A percentile compares a stretch with the other conserved stretches of the same genome.
These are phyloP conservation scores for Fusarium pseudograminearum DNA, from an alignment of 2,329 filamentous ascomycete species.

Conservation along the genomic window DNA sequence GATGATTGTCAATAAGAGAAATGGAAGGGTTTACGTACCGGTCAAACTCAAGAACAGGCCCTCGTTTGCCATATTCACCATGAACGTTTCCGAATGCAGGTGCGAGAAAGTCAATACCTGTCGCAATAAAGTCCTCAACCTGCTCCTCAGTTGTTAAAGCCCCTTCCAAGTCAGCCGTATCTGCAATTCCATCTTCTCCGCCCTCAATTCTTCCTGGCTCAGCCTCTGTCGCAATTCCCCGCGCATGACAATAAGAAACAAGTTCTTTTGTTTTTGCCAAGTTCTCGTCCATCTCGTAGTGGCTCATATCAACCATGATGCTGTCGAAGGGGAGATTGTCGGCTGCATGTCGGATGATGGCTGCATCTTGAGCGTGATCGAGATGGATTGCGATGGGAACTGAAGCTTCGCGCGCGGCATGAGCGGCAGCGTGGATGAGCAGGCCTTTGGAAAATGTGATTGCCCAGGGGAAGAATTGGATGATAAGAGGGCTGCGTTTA, in stretches of 20 bases:
- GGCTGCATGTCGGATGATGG: slow-evolving; percentile 69
- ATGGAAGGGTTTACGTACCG: slow-evolving; percentile 1
- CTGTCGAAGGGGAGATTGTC: slow-evolving; percentile 21
- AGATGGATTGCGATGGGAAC: slow-evolving; percentile 73
- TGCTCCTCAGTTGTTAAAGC: slow-evolving; percentile 75
- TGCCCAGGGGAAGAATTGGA: slow-evolving; percentile 80
- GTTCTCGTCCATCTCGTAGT: not conserved
- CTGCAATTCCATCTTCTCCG: slow-evolving; percentile 77
- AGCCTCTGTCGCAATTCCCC: slow-evolving; percentile 75
- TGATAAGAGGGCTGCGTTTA: slow-evolving; percentile 73
- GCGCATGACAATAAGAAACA: slow-evolving; percentile 66
- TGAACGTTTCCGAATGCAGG: slow-evolving; percentile 84
- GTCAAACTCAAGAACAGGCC: slow-evolving; percentile 51
- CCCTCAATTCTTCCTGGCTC: slow-evolving; percentile 60
- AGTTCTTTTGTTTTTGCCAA: not conserved
- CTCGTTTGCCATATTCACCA: slow-evolving; percentile 76
- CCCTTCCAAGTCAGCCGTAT: slow-evolving; percentile 62
- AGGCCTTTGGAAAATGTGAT: slow-evolving; percentile 69
- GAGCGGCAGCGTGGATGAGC: slow-evolving; percentile 66
- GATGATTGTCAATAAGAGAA: fast-evolving
- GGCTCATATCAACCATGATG: slow-evolving; percentile 3
- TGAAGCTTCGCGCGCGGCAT: slow-evolving; percentile 63
- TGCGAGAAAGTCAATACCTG: slow-evolving; percentile 79
- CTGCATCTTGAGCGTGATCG: slow-evolving; percentile 73
- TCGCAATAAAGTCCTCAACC: slow-evolving; percentile 75